These are phyloP conservation scores for Colletotrichum lentis DNA, from an alignment of 2,329 filamentous ascomycete species.

Conservation along the genomic window DNA sequence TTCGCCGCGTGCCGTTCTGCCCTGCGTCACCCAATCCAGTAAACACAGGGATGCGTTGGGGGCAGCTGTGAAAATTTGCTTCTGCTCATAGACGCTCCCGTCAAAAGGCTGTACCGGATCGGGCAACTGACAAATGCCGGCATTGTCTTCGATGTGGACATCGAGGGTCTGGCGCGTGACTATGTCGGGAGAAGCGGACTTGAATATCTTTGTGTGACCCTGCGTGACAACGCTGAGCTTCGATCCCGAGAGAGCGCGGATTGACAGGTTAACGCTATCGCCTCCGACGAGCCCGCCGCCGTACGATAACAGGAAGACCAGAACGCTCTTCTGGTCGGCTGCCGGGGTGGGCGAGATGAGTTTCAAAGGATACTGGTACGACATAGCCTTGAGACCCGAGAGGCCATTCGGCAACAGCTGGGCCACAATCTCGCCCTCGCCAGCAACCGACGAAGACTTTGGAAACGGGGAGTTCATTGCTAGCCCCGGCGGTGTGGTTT, in stretches of 20 bases:
- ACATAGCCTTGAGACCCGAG: slow-evolving; percentile 76
- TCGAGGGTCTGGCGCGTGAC: slow-evolving; percentile 66
- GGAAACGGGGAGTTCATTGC: slow-evolving; percentile 76
- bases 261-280: slow-evolving; percentile 77
- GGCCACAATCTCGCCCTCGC: slow-evolving; percentile 80
- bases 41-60: slow-evolving; percentile 74
- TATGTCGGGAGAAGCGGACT: slow-evolving; percentile 67
- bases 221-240: slow-evolving; percentile 74
- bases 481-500: neutral
- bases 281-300: slow-evolving; percentile 92
- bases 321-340: slow-evolving; percentile 70
- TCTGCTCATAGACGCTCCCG: slow-evolving; percentile 83
- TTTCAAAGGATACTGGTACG: slow-evolving; percentile 95
- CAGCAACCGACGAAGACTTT: slow-evolving; percentile 74
- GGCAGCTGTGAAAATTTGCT: slow-evolving; percentile 75
- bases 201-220: slow-evolving; percentile 96
- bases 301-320: slow-evolving; percentile 92
- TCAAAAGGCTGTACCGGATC: slow-evolving; percentile 94
- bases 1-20: slow-evolving; percentile 84
- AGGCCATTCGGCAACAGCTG: slow-evolving; percentile 74
- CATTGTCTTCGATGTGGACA: slow-evolving; percentile 59
- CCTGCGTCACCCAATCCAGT: slow-evolving; percentile 93
- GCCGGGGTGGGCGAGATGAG: slow-evolving; percentile 82
- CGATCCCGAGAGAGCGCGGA: slow-evolving; percentile 70
- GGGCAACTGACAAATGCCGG: slow-evolving; percentile 74